Conservation (phyloP, 257 asterid genomes). For the Echites panduratus region DNA sequence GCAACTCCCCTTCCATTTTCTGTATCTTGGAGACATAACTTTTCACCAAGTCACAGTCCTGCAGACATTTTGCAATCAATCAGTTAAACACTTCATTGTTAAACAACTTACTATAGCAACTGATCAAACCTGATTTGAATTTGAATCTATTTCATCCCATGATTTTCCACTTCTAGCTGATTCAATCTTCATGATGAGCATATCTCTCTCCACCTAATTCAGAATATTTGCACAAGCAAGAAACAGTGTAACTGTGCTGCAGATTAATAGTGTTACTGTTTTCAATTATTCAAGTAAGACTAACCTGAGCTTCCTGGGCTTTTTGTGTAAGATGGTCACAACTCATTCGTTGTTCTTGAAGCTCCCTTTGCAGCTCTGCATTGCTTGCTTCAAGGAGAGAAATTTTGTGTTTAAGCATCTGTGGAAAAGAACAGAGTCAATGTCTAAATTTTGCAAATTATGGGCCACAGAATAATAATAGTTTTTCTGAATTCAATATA, state of each 20-base stretch:
- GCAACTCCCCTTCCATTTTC: conserved; percentile 68
- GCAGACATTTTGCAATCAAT: conserved; percentile 2
- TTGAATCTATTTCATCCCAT: conserved; percentile 45
- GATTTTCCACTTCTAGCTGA: conserved; percentile 57
- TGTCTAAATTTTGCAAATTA: conserved; percentile 5
- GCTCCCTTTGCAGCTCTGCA: conserved; percentile 57
- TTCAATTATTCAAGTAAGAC: conserved; percentile 14
- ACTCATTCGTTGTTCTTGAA: conserved; percentile 51
- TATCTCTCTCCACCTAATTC: conserved; percentile 80
- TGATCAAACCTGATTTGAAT: conserved; percentile 50
- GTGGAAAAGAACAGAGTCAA: conserved; percentile 16
- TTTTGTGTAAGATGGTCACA: conserved; percentile 58
- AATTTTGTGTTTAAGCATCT: conserved; percentile 89
- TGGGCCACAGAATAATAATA: neutral
- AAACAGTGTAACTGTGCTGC: neutral
- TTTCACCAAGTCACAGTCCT: conserved; percentile 71
- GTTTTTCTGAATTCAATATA: no score
- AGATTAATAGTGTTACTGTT: neutral
- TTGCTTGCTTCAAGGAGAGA: conserved; percentile 89
- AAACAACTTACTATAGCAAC: neutral
- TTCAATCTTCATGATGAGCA: conserved; percentile 60
- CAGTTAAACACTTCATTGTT: neutral
- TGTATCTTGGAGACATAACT: conserved; percentile 66
- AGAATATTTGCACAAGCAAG: conserved; percentile 4
- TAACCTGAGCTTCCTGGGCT: conserved; percentile 91